A percentile compares a stretch with the other conserved stretches of the same genome.
Evolutionary conservation across 1,284 basidiomycete species (phyloP).

Genomic region (Microbotryum silenes-acaulis): DNA sequence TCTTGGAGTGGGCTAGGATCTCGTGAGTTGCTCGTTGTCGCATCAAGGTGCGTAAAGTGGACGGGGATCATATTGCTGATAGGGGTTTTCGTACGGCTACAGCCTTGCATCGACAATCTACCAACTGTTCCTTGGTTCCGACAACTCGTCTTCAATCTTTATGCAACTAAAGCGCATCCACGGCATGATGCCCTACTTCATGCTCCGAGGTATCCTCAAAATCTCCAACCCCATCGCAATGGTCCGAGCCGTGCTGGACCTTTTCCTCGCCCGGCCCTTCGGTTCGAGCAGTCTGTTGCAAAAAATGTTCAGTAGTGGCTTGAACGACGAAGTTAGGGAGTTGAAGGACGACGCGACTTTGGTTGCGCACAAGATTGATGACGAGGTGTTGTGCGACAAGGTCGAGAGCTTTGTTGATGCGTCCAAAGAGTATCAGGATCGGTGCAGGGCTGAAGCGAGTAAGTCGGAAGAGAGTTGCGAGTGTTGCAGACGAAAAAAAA

Average conservation of each 20-base stretch:
- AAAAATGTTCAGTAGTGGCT: conserved; percentile 85
- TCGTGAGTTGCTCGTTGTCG: conserved; percentile 53
- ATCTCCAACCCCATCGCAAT: conserved; percentile 95
- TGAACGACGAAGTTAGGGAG: conserved; percentile 78
- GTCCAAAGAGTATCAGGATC: conserved; percentile 74
- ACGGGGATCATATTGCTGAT: not conserved
- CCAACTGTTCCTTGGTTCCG: conserved; percentile 85
- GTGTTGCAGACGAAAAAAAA: not conserved
- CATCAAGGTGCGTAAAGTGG: conserved; percentile 12
- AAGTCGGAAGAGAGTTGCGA: conserved; percentile 32
- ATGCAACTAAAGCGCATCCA: conserved; percentile 85
- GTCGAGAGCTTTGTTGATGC: conserved; percentile 78
- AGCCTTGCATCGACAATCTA: conserved; percentile 92
- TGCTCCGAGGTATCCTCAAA: conserved; percentile 82
- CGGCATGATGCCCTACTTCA: conserved; percentile 94
- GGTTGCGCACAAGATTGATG: conserved; percentile 81
- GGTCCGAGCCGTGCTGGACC: conserved; percentile 84
- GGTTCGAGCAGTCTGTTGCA: conserved; percentile 86
- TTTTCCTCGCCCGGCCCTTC: conserved; percentile 97
- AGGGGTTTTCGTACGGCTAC: not conserved
- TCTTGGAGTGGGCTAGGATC: conserved; percentile 93
- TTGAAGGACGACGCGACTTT: conserved; percentile 77
- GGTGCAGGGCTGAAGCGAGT: conserved; percentile 72
- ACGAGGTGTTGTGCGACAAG: conserved; percentile 79
- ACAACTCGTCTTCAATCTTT: conserved; percentile 84